Conservation (phyloP, 768 basidiomycete genomes). For the Pholiota molesta region DNA sequence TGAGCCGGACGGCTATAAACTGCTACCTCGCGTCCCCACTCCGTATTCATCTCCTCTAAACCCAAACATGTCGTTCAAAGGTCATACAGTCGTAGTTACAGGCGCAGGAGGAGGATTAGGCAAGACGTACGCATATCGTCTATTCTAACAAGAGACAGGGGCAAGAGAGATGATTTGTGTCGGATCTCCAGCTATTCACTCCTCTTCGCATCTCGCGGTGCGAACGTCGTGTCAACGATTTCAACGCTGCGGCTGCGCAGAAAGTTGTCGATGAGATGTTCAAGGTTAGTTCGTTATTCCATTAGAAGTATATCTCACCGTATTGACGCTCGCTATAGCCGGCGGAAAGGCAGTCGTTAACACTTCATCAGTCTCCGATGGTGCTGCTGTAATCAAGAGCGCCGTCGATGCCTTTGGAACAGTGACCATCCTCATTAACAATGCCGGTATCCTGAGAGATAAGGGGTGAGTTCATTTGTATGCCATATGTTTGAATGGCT, state of each 20-base stretch:
- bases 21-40: constrained; percentile 1
- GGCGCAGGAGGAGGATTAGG: constrained; percentile 97
- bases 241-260: constrained; percentile 85
- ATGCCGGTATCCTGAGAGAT: constrained; percentile 89
- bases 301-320: background rate
- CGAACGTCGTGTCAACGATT: constrained; percentile 97
- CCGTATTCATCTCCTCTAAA: constrained; percentile 2
- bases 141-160: background rate
- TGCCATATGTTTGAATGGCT: background rate
- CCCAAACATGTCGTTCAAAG: constrained; percentile 70
- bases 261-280: constrained; percentile 90
- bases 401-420: constrained; percentile 85
- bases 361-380: constrained; percentile 85
- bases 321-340: constrained; percentile 45
- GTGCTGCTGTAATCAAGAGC: constrained; percentile 81
- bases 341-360: constrained; percentile 91
- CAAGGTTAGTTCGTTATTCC: constrained; percentile 53
- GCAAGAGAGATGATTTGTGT: constrained; percentile 12
- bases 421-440: constrained; percentile 91
- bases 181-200: constrained; percentile 71
- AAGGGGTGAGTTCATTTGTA: constrained; percentile 56
- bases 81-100: constrained; percentile 91
- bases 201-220: constrained; percentile 90
- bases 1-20: constrained; percentile 4
- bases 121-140: constrained; percentile 64